Conservation (phyloP, 495 filamentous ascomycete species). For the Margaritispora aquatica region DNA sequence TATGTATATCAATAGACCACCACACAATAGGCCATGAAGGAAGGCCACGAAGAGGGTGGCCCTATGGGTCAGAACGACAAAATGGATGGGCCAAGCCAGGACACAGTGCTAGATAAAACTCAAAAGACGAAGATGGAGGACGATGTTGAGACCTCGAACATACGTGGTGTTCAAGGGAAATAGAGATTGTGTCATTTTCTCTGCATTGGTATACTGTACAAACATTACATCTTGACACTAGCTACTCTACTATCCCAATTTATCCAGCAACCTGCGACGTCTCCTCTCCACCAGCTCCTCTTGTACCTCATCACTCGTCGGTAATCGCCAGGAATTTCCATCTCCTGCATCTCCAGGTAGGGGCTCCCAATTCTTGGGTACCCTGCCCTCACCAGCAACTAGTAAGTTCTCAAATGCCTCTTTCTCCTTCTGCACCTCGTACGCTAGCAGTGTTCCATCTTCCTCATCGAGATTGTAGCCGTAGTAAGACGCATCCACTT, state of each 20-base stretch:
- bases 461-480: constrained; percentile 94
- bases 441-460: constrained; percentile 75
- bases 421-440: constrained; percentile 78
- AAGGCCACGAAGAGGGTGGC: too few relatives aligned
- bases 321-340: constrained; percentile 77
- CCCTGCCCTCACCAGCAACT: constrained; percentile 32
- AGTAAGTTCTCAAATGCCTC: constrained; percentile 66
- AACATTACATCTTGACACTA: background rate
- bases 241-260: constrained; percentile 50
- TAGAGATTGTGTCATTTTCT: too few relatives aligned
- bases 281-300: constrained; percentile 87
- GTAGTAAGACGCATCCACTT: constrained; percentile 93
- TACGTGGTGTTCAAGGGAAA: too few relatives aligned
- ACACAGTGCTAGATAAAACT: too few relatives aligned
- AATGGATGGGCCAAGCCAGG: too few relatives aligned
- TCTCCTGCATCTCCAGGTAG: constrained; percentile 84
- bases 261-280: constrained; percentile 73
- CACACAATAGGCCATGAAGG: too few relatives aligned
- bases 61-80: too few relatives aligned
- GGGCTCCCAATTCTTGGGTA: constrained; percentile 65
- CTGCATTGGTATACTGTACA: background rate
- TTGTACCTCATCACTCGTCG: constrained; percentile 82
- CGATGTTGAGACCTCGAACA: too few relatives aligned
- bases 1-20: too few relatives aligned
- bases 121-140: too few relatives aligned